Evolutionary conservation across 163 green algal species (phyloP), one percentile per base, ranked within the genome.

Genomic region (Chlamydomonas reinhardtii): DNA sequence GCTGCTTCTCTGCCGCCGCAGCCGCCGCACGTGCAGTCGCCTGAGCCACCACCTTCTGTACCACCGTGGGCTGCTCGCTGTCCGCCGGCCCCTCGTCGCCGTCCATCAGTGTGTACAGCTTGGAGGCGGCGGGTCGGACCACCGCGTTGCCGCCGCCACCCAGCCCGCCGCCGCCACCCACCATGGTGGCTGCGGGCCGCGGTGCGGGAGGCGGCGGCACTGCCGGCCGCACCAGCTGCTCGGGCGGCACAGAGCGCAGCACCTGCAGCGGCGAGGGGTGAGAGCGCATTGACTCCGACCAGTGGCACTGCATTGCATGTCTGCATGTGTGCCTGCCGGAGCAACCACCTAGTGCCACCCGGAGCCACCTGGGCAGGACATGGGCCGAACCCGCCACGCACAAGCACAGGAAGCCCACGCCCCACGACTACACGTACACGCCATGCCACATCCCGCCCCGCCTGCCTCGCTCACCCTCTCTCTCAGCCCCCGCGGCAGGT

Each of bases 61-160:
- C 70, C 29, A 86, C 80, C 27, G n/a, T 80, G 56, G 80, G 80
- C 61, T 86, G 80, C 56, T 86, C 82, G 56, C 56, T 75, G 6
- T n/a, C 3, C 39, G 71, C 72, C 0, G 82, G 82, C 1, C 82
- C 82, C 59, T 74, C 59, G 37, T 48, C n/a, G 9, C 66, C 77
- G 25, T 68, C 6, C 61, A 87, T 87, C 70, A 86, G 78, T 5
- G 82, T 87, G 59, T 82, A 87, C 56, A 87, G 82, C 82, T 87
- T 87, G 39, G 82, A 87, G n/a, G 82, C 82, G 0, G 82, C 82
- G 0, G 82, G 82, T 1, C 72, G 72, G 1, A 87, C 82, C 17
- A 87, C 12, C 0, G 4, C 35, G 16, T 31, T 59, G 37, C 54
- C 35, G 37, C n/a, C 59, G 59, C n/a, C 35, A 31, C 37, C 27